Conservation (phyloP, 2,329 filamentous ascomycete species). For the Sclerotinia sclerotiorum region DNA sequence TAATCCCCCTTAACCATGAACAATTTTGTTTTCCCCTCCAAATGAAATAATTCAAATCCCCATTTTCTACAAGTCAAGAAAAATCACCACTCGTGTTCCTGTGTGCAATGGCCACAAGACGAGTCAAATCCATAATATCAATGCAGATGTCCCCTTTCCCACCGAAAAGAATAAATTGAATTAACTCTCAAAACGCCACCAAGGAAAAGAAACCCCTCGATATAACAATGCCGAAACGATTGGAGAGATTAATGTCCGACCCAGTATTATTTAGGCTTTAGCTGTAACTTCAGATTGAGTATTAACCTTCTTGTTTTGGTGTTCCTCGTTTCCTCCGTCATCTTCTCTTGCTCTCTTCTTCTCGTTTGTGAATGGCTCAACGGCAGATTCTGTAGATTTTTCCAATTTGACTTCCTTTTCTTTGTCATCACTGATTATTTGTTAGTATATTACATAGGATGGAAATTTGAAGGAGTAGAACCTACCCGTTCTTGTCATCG, state of each 20-base stretch:
- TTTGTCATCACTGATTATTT: constrained; percentile 25
- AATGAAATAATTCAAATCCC: not conserved
- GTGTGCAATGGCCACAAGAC: constrained; percentile 4
- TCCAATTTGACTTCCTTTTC: constrained; percentile 29
- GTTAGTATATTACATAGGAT: constrained; percentile 24
- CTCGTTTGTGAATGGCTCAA: constrained; percentile 23
- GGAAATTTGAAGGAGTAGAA: not conserved
- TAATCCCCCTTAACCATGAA: not conserved
- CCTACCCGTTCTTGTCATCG: constrained; percentile 40
- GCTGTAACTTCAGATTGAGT: constrained; percentile 34
- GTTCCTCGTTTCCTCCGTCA: constrained; percentile 49
- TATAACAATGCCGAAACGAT: constrained; percentile 12
- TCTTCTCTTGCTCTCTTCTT: constrained; percentile 45
- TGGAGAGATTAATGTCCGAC: constrained; percentile 7
- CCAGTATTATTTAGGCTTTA: constrained; percentile 35
- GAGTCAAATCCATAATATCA: constrained; percentile 9
- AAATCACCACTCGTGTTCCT: constrained; percentile 11
- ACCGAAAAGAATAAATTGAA: constrained; percentile 13
- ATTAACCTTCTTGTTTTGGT: constrained; percentile 63
- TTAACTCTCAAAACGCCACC: constrained; percentile 19
- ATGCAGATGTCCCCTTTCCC: not conserved
- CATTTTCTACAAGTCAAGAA: not conserved
- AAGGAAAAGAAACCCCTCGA: not conserved
- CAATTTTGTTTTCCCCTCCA: constrained; percentile 4
- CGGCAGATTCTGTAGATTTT: constrained; percentile 29